Evolutionary conservation across 371 early-diverging fungal species (phyloP).

Genomic region (Zancudomyces culisetae): DNA sequence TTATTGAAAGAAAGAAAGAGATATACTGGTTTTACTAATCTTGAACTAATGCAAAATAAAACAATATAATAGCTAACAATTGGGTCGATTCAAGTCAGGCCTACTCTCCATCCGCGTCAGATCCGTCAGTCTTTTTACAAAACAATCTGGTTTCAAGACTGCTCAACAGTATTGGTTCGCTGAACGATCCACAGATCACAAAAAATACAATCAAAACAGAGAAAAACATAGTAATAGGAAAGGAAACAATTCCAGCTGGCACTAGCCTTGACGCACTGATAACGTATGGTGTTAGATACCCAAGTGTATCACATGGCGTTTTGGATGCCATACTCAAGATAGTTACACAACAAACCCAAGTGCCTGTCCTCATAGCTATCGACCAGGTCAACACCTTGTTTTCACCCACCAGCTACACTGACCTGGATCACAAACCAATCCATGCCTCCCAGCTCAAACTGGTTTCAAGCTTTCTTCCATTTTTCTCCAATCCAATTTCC

Average conservation of each 20-base stretch:
- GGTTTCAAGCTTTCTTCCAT: slow-evolving; percentile 13
- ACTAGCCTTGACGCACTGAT: slow-evolving; percentile 13
- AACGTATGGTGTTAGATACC: slow-evolving; percentile 10
- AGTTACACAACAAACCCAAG: slow-evolving; percentile 14
- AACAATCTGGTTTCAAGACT: slow-evolving; percentile 9
- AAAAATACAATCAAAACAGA: slow-evolving; percentile 9
- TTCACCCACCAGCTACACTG: slow-evolving; percentile 12
- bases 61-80: slow-evolving; percentile 4
- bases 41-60: no score
- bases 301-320: slow-evolving; percentile 12
- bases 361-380: slow-evolving; percentile 18
- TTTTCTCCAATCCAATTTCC: background rate
- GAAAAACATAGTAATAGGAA: slow-evolving; percentile 9
- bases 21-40: no score
- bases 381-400: slow-evolving; percentile 22
- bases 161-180: slow-evolving; percentile 3
- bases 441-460: slow-evolving; percentile 14
- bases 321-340: slow-evolving; percentile 11
- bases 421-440: slow-evolving; percentile 12
- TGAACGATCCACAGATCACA: slow-evolving; percentile 11
- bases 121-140: slow-evolving; percentile 9
- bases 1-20: no score
- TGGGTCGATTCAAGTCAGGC: slow-evolving; percentile 23
- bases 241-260: slow-evolving; percentile 5
- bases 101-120: slow-evolving; percentile 10